Percentiles rank a stretch among this genome's conserved stretches.
phyloP scores from a whole-genome alignment of 2,329 filamentous ascomycete species.

The Botrytis tulipae region DNA sequence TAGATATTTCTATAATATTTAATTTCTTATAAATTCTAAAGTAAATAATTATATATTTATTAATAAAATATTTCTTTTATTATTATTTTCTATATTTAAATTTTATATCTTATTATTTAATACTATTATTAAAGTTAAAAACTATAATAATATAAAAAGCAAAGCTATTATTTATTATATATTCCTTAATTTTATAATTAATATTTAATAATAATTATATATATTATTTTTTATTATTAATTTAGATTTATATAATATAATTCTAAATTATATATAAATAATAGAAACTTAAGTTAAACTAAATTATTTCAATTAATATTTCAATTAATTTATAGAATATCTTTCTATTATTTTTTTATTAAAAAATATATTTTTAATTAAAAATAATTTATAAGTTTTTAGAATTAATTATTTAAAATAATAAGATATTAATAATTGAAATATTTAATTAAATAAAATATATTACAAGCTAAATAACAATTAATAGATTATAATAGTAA shows the following conservation, averaged over 20 bases:
- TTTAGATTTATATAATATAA: no score
- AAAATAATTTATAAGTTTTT: fast-evolving
- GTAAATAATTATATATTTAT: neutral
- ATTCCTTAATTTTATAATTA: no score
- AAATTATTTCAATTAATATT: no score
- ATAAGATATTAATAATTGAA: fast-evolving
- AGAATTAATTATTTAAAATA: no score
- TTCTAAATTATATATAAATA: fast-evolving
- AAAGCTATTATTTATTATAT: no score
- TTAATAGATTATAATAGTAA: no score
- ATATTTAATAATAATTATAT: no score
- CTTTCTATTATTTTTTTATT: no score
- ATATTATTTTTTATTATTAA: no score
- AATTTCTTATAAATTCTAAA: fast-evolving
- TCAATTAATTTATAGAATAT: fast-evolving
- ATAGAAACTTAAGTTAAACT: fast-evolving
- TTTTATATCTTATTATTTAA: no score
- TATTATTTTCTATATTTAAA: neutral
- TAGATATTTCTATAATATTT: fast-evolving
- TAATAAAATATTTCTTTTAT: neutral
- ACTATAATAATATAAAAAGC: neutral
- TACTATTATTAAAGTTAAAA: neutral
- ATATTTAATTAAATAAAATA: fast-evolving
- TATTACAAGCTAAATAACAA: fast-evolving
- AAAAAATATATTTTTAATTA: no score